Evolutionary conservation across 495 filamentous ascomycete species (phyloP), one percentile per base, ranked within the genome.

Genomic region (Xylaria cubensis): DNA sequence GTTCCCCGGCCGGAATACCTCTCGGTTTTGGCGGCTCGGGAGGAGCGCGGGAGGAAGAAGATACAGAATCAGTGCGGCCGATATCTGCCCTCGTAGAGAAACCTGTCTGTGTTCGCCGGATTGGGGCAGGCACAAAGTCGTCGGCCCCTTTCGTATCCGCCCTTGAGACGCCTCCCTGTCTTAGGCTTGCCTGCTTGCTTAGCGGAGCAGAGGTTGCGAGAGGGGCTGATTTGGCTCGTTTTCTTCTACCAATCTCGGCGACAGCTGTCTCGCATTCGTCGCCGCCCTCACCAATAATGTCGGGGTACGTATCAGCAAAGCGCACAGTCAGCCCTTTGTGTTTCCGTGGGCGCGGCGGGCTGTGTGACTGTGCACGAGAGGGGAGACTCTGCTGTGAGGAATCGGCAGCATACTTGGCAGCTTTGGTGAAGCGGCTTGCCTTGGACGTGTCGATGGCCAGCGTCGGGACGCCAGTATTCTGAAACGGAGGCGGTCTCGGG

Each of bases 201-300:
- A 71, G 74, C 34, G 55, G 72, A n/a, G 61, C 76, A 34, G 66
- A 78, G n/a, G 74, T 74, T 44, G 76, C 72, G 3, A 64, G 36
- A 7, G 77, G 78, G 34, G 76, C 76, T 1, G 83, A 83, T 69
- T 78, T 84, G 21, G 83, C 76, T 63, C 82, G 82, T 74, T 85
- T 85, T 64, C 85, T 80, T 74, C 81, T 84, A 0, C 88, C 88
- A 21, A 97, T 90, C 75, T 95, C 92, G 24, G 88, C 83, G 0
- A 89, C 87, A 7, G 92, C 91, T 4, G 82, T 80, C 48, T 92
- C 90, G 53, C 91, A 89, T 73, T 97, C 94, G 80, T 97, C 94
- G 17, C 94, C 94, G 29, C 94, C 94, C 75, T 93, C 89, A 32
- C 94, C 94, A 79, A 97, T 97, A 63, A 97, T 77, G 46, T 93